phyloP scores from a whole-genome alignment of 176 grass and related monocot species.

The Hordeum marinum region DNA sequence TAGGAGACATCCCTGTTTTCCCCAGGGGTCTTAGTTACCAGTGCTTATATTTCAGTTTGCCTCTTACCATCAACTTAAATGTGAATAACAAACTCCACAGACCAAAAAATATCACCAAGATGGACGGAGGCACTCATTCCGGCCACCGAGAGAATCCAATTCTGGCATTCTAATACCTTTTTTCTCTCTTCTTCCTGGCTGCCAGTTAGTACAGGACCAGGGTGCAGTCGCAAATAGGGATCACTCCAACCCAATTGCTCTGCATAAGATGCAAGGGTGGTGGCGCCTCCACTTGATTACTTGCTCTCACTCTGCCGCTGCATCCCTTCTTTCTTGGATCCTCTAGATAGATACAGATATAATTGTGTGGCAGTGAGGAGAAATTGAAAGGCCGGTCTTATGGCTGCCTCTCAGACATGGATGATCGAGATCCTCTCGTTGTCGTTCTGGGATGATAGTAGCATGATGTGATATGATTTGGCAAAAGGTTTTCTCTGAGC shows the following conservation, averaged over 20 bases:
- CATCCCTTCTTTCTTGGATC: neutral
- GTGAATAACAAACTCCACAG: neutral
- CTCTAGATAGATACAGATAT: neutral
- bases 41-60: too few relatives aligned
- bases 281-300: neutral
- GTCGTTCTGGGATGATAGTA: neutral
- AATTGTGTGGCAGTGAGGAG: slow-evolving; percentile 1
- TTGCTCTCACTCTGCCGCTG: neutral
- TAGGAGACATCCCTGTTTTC: too few relatives aligned
- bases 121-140: neutral
- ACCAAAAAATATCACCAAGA: neutral
- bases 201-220: neutral
- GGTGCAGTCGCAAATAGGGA: neutral
- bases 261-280: neutral
- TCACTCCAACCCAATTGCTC: neutral
- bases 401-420: neutral
- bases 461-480: neutral
- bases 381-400: slow-evolving; percentile 24
- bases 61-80: too few relatives aligned
- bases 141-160: neutral
- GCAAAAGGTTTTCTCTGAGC: slow-evolving; percentile 27
- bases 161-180: neutral
- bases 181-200: neutral
- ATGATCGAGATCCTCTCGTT: neutral
- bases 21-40: too few relatives aligned